A percentile compares a stretch with the other conserved stretches of the same genome.
Conservation (phyloP, 1,139 yeast species). For the Hemisphaericaspora lyxosophila region DNA sequence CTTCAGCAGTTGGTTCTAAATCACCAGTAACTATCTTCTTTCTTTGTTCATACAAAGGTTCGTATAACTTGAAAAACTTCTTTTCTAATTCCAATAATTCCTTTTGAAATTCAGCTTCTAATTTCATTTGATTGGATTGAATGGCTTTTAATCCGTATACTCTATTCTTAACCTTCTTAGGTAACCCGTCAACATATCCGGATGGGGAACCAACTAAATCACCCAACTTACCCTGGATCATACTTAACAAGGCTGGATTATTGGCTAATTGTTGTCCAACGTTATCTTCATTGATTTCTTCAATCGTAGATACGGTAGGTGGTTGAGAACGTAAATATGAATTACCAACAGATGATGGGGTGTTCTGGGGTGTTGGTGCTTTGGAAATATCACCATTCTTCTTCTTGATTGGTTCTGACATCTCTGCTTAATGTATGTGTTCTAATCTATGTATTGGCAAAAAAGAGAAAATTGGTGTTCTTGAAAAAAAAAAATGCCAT, state of each 20-base stretch:
- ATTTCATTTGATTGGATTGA: slow-evolving; percentile 75
- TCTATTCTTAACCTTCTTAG: slow-evolving; percentile 73
- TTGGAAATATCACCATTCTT: slow-evolving; percentile 76
- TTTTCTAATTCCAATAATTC: slow-evolving; percentile 87
- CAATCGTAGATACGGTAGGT: slow-evolving; percentile 77
- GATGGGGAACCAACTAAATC: slow-evolving; percentile 81
- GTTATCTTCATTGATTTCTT: slow-evolving; percentile 56
- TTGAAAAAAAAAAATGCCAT: not conserved
- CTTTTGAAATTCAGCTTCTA: slow-evolving; percentile 89
- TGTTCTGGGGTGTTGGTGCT: slow-evolving; percentile 99
- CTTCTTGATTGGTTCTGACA: slow-evolving; percentile 71
- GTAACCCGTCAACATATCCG: slow-evolving; percentile 79
- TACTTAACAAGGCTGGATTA: slow-evolving; percentile 75
- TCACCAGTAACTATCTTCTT: slow-evolving; percentile 69
- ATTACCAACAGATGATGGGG: slow-evolving; percentile 86
- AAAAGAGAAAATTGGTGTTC: not conserved
- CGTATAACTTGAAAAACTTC: slow-evolving; percentile 69
- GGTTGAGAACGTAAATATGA: slow-evolving; percentile 70
- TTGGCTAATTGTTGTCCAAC: slow-evolving; percentile 53
- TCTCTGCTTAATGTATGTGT: slow-evolving; percentile 17
- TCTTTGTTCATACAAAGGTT: slow-evolving; percentile 77
- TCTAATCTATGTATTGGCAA: not conserved
- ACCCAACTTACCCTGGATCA: slow-evolving; percentile 91
- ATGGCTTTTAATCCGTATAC: slow-evolving; percentile 82
- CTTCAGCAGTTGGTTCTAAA: slow-evolving; percentile 75